phyloP scores from a whole-genome alignment of 306 rosid genomes.

The Rubus parviflorus region DNA sequence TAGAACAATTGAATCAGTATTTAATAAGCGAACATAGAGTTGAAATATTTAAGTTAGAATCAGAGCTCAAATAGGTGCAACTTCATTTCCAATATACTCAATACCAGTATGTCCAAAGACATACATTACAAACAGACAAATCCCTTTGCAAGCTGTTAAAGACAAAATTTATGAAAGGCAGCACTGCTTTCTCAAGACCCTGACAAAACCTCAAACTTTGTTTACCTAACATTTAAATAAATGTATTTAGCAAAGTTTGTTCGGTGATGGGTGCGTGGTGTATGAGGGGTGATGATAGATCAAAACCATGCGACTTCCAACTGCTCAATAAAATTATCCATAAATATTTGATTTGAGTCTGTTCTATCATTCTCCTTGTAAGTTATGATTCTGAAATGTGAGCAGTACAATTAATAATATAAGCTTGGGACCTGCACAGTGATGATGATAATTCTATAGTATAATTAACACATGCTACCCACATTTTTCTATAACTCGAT shows the following conservation, averaged over 20 bases:
- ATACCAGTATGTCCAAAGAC: not conserved
- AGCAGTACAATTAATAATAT: not conserved
- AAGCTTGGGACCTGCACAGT: not conserved
- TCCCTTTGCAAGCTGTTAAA: not conserved
- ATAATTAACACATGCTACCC: no score
- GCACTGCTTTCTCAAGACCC: not conserved
- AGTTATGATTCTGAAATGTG: not conserved
- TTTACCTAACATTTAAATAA: not conserved
- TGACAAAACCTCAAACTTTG: not conserved
- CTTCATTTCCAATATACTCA: not conserved
- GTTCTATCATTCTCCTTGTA: not conserved
- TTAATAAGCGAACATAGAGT: constrained; percentile 26
- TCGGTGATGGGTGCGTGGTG: not conserved
- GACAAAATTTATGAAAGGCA: not conserved
- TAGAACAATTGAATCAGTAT: constrained; percentile 39
- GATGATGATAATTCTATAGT: not conserved
- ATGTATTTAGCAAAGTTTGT: not conserved
- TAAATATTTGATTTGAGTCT: not conserved
- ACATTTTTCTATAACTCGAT: not conserved
- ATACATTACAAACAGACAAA: not conserved
- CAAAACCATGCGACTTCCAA: not conserved
- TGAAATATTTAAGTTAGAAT: not conserved
- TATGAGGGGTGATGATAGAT: not conserved
- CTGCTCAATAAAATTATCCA: not conserved
- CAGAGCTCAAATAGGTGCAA: not conserved